Evolutionary conservation across 352 stramenopile species (phyloP).

Genomic region (Pythium oligandrum): DNA sequence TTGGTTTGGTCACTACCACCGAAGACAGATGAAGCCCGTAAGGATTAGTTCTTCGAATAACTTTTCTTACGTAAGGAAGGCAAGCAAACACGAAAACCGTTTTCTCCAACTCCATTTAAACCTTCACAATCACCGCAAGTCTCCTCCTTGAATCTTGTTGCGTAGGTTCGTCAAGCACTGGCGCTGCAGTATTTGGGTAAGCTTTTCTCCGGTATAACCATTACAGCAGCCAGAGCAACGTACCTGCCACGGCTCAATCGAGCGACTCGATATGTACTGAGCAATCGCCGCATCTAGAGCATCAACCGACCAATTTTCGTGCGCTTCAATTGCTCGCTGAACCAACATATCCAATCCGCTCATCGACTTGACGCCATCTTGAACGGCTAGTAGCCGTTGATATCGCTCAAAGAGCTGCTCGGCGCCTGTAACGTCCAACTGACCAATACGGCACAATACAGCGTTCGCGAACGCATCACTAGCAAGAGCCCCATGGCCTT

Average conservation of each 20-base stretch:
- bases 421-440: constrained; percentile 49
- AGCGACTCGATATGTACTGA: constrained; percentile 36
- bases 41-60: too few species aligned
- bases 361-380: background rate
- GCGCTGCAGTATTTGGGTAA: constrained; percentile 19
- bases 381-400: constrained; percentile 3
- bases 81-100: too few species aligned
- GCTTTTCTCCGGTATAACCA: background rate
- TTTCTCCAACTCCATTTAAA: too few species aligned
- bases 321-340: constrained; percentile 47
- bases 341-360: constrained; percentile 59
- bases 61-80: too few species aligned
- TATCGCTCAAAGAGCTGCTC: constrained; percentile 40
- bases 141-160: constrained; percentile 37
- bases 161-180: constrained; percentile 52
- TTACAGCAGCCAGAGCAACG: background rate
- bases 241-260: constrained; percentile 66
- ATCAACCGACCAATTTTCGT: constrained; percentile 48
- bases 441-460: constrained; percentile 52
- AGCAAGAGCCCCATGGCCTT: constrained; percentile 28
- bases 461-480: constrained; percentile 58
- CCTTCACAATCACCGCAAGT: constrained; percentile 37
- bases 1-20: too few species aligned
- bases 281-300: constrained; percentile 45
- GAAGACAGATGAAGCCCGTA: too few species aligned